Evolutionary conservation across 352 stramenopile genomes (phyloP), one percentile per base, ranked within the genome.

Genomic region (Pythium insidiosum): DNA sequence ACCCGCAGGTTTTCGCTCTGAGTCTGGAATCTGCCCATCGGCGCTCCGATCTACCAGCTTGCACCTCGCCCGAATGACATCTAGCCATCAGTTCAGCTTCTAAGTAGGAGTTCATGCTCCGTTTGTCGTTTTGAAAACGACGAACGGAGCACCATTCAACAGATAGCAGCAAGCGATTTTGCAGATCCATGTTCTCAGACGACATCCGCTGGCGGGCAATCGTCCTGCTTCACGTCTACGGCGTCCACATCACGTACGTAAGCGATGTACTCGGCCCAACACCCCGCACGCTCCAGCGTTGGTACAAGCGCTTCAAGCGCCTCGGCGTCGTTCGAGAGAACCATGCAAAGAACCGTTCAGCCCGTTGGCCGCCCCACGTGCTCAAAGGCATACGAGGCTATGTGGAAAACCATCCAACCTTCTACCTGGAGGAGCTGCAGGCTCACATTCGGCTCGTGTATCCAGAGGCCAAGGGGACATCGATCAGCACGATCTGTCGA

Each of bases 401-500:
- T 46, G 26, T 51, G 5, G 38, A 44, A 25, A 9, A 20, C 0
- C 50, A 64, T 38, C 43, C 45, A 9, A 56, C 39, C 6, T 65
- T 61, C 43, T 65, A 55, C 42, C 21, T 65, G 2, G 56, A 61
- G 33, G 45, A 65, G 33, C 46, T 65, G 6, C 34, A 49, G 12
- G 43, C 24, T 5, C n/a, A 19, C 6, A 13, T 49, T 1, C 28
- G 28, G 9, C 28, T 33, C 28, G 15, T 33, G 28, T 33, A 33
- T 35, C 30, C 33, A n/a, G 11, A 16, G 11, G 28, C 51, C 10
- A 4, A 25, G 11, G 49, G 41, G 22, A 15, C 47, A 6, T 53
- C 30, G 1, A 33, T 33, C 3, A 13, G 34, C 0, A 63, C 48
- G 3, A 63, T 63, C 19, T 63, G 55, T 24, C 34, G 49, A 11